Conservation (phyloP, 23 red algal genomes). For the Gracilariopsis chorda region DNA sequence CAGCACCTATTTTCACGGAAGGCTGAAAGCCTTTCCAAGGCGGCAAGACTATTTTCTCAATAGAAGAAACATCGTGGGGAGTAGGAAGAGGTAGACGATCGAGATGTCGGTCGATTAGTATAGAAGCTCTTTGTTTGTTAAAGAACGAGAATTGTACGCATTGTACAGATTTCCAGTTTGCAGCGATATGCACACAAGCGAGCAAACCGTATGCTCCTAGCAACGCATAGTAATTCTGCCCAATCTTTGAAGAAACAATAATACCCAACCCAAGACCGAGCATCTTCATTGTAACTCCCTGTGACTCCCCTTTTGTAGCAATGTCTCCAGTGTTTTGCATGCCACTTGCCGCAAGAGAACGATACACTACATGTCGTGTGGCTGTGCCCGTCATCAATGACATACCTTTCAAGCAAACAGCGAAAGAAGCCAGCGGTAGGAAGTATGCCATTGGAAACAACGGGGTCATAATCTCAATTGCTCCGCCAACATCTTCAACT, state of each 20-base stretch:
- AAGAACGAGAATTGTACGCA: slow-evolving; percentile 95
- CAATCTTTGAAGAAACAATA: slow-evolving; percentile 68
- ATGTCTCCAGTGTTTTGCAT: slow-evolving; percentile 95
- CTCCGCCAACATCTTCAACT: slow-evolving; percentile 88
- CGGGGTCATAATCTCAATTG: slow-evolving; percentile 94
- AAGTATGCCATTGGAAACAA: slow-evolving; percentile 81
- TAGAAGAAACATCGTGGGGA: slow-evolving; percentile 74
- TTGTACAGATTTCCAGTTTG: slow-evolving; percentile 89
- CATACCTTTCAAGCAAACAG: slow-evolving; percentile 79
- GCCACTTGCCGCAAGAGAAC: slow-evolving; percentile 70
- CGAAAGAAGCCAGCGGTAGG: slow-evolving; percentile 83
- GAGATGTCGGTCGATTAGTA: slow-evolving; percentile 75
- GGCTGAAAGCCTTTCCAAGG: slow-evolving; percentile 81
- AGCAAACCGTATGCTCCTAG: slow-evolving; percentile 76
- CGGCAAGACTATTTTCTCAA: slow-evolving; percentile 81
- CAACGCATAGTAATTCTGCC: slow-evolving; percentile 82
- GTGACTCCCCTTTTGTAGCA: slow-evolving; percentile 95
- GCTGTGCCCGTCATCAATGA: slow-evolving; percentile 97
- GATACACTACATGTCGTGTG: slow-evolving; percentile 94
- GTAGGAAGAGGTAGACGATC: slow-evolving; percentile 47
- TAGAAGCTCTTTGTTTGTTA: slow-evolving; percentile 91
- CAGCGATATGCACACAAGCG: slow-evolving; percentile 82
- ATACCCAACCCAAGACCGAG: slow-evolving; percentile 90
- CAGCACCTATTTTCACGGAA: slow-evolving; percentile 75
- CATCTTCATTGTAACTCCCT: slow-evolving; percentile 96